Evolutionary conservation across 495 filamentous ascomycete species (phyloP).

Genomic region (Penicillium pulvis): DNA sequence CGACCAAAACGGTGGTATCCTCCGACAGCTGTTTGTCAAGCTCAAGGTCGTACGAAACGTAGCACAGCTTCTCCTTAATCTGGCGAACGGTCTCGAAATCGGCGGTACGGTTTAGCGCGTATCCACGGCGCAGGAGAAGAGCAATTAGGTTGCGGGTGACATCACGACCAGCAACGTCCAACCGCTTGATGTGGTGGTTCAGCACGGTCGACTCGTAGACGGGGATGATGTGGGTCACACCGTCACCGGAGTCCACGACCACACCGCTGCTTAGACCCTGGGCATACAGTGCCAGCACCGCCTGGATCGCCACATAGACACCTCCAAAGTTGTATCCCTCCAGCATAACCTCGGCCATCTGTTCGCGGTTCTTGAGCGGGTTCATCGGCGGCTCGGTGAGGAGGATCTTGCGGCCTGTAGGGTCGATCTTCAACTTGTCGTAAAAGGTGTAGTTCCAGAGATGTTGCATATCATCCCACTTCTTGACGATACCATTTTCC

Average conservation of each 20-base stretch:
- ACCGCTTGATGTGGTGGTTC: slow-evolving; percentile 89
- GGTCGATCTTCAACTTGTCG: slow-evolving; percentile 93
- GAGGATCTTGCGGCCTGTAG: slow-evolving; percentile 92
- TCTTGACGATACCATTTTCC: slow-evolving; percentile 99
- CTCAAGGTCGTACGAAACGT: slow-evolving; percentile 97
- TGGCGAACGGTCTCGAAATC: slow-evolving; percentile 99
- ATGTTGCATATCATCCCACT: slow-evolving; percentile 99
- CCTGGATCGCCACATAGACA: slow-evolving; percentile 98
- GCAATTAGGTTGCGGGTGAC: slow-evolving; percentile 97
- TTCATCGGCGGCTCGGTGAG: slow-evolving; percentile 99
- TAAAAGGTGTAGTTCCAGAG: slow-evolving; percentile 98
- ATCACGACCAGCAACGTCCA: slow-evolving; percentile 95
- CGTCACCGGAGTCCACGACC: slow-evolving; percentile 96
- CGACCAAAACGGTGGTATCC: slow-evolving; percentile 96
- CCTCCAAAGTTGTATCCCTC: slow-evolving; percentile 95
- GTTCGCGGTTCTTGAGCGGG: slow-evolving; percentile 89
- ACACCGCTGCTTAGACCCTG: slow-evolving; percentile 96
- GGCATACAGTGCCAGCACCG: slow-evolving; percentile 94
- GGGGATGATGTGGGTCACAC: slow-evolving; percentile 97
- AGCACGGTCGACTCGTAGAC: slow-evolving; percentile 97
- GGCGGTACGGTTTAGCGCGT: slow-evolving; percentile 96
- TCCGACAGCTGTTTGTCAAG: slow-evolving; percentile 94
- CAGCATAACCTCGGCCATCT: slow-evolving; percentile 99
- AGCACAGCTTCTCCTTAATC: slow-evolving; percentile 99
- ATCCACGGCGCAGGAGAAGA: slow-evolving; percentile 90